Evolutionary conservation across 345 rosid genomes (phyloP).

Genomic region (Syzygium grande): DNA sequence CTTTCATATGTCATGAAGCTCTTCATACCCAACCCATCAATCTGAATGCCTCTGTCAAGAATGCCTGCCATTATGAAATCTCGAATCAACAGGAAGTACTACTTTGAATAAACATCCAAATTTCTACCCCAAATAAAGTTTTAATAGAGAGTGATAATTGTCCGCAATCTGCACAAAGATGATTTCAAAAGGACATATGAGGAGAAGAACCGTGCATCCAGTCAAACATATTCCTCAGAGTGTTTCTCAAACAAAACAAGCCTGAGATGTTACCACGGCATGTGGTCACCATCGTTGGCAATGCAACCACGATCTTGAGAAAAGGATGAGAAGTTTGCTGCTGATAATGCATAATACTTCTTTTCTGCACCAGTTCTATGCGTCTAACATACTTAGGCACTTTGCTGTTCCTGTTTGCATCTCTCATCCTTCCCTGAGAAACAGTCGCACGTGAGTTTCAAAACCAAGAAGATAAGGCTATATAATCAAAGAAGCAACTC

Average conservation of each 20-base stretch:
- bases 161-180: not conserved
- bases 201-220: not conserved
- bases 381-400: conserved; percentile 50
- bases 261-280: conserved; percentile 57
- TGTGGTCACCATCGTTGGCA: conserved; percentile 88
- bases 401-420: conserved; percentile 48
- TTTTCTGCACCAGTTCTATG: conserved; percentile 69
- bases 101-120: not conserved
- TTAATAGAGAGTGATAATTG: not conserved
- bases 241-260: not conserved
- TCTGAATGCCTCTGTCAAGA: conserved; percentile 90
- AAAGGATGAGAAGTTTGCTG: conserved; percentile 69
- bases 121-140: not conserved
- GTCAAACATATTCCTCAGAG: not conserved
- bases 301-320: conserved; percentile 83
- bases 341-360: conserved; percentile 93
- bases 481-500: not conserved
- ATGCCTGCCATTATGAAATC: conserved; percentile 42
- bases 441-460: not conserved
- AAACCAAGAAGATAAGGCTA: not conserved
- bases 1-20: conserved; percentile 93
- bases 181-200: not conserved
- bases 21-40: conserved; percentile 88
- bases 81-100: not conserved
- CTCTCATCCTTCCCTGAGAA: conserved; percentile 77